A percentile compares a stretch with the other conserved stretches of the same genome.
phyloP scores from a whole-genome alignment of 345 rosid genomes.

The Stellera chamaejasme region DNA sequence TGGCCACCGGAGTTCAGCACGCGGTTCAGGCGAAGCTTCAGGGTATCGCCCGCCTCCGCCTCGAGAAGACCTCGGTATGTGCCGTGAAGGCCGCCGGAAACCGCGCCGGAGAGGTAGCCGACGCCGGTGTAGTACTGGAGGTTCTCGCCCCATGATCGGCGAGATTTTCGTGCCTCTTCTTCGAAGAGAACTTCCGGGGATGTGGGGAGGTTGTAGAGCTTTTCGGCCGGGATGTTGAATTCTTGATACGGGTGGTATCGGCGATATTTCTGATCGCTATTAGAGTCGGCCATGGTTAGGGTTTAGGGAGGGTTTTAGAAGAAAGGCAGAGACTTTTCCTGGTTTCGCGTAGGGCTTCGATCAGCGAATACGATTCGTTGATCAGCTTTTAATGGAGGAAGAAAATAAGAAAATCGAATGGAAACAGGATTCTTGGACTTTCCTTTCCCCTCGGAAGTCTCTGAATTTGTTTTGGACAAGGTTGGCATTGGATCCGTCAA shows the following conservation, averaged over 20 bases:
- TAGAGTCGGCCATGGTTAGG: neutral
- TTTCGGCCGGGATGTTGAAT: neutral
- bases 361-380: too few relatives aligned
- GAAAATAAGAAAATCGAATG: too few relatives aligned
- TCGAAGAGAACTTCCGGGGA: slow-evolving; percentile 3
- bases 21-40: too few relatives aligned
- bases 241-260: slow-evolving; percentile 3
- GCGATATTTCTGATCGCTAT: neutral
- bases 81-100: neutral
- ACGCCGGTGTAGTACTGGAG: slow-evolving; percentile 2
- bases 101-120: slow-evolving; percentile 1
- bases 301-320: neutral
- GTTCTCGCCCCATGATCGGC: slow-evolving; percentile 2
- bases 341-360: too few relatives aligned
- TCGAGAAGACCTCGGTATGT: neutral
- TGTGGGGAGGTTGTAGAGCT: slow-evolving; percentile 1
- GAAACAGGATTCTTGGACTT: too few relatives aligned
- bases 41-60: neutral
- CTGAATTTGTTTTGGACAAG: too few relatives aligned
- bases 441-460: too few relatives aligned
- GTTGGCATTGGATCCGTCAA: too few relatives aligned
- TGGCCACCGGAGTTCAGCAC: too few relatives aligned
- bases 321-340: neutral
- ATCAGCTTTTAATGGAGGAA: too few relatives aligned
- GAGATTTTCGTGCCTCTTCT: neutral